Evolutionary conservation across 2,329 filamentous ascomycete genomes (phyloP), one percentile per base, ranked within the genome.

Genomic region (Clonostachys solani): DNA sequence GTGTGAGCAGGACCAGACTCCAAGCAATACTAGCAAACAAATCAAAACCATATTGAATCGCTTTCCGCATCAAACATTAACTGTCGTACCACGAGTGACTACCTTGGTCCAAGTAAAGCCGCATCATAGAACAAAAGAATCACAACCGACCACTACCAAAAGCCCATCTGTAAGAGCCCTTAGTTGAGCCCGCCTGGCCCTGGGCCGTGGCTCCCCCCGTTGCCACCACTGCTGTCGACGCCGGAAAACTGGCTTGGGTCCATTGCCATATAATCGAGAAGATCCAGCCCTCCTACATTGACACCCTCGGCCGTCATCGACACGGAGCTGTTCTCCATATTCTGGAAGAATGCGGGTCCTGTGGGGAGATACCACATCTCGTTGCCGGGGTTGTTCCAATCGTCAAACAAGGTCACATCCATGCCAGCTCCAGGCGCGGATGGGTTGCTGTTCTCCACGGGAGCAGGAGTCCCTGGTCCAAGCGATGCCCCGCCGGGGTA

Each of bases 301-400:
- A 86, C 78, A 29, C 82, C 82, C 54, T 86, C 82, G 9, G 82
- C 79, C 4, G 81, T 85, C 78, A 85, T 84, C 40, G 80, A 80
- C 10, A 85, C 80, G 7, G 73, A 73, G 34, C 74, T 73, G 51
- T 81, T 80, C 50, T 78, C 78, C 56, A 84, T 73, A 58, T 83
- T 84, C 56, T 84, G 80, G 62, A 83, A 85, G 49, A 86, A 81
- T 5, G 80, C 81, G 3, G 81, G 72, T 0, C 82, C 82, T 0
- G 82, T 72, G 1, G 82, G 81, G 1, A 86, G 69, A 57, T 85
- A 86, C 82, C 82, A 86, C 77, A 86, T 81, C 56, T 84, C 80
- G 56, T 74, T 77, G 49, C 74, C 71, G 5, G 75, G 67, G 48
- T 71, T 74, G 47, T 69, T 69, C 80, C 80, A 83, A 45, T 81